Percentiles rank a stretch among this genome's conserved stretches.
These are phyloP conservation scores for Macrolepiota dolichaula DNA, from an alignment of 768 basidiomycete genomes.

Conservation along the genomic window DNA sequence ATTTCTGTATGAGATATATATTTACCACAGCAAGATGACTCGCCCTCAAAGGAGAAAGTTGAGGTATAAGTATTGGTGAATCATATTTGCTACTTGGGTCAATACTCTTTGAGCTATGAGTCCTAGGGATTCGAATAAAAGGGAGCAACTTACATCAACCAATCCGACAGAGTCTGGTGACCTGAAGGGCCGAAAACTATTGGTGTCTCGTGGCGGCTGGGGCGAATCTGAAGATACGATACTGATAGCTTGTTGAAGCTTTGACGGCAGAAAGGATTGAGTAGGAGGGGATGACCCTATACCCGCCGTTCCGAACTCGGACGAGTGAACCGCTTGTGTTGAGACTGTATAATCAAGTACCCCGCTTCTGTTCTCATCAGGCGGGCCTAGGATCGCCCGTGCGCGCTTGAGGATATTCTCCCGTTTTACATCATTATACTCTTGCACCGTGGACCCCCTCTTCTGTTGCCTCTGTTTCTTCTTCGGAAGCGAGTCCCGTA, in stretches of 20 bases:
- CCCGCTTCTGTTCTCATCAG: neutral
- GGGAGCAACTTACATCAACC: neutral
- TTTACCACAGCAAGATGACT: neutral
- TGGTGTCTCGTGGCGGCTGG: too few relatives aligned
- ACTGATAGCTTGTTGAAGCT: conserved; percentile 1
- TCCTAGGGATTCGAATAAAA: neutral
- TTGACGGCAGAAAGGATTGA: conserved; percentile 2
- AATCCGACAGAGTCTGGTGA: neutral
- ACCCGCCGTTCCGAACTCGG: neutral
- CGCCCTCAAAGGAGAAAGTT: neutral
- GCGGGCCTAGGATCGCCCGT: conserved; percentile 25
- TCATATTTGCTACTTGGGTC: neutral
- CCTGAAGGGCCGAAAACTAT: neutral
- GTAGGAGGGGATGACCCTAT: neutral
- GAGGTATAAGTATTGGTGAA: neutral
- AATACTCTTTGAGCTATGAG: conserved; percentile 12
- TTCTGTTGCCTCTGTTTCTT: conserved; percentile 39
- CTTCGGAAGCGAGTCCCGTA: conserved; percentile 42
- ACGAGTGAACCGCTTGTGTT: neutral
- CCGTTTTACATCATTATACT: conserved; percentile 44
- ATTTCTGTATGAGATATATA: neutral
- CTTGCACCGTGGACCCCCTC: conserved; percentile 37
- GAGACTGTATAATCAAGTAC: neutral
- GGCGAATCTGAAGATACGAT: neutral
- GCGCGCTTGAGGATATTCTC: conserved; percentile 36